Conservation (phyloP, 2,329 filamentous ascomycete species). For the Tolypocladium nubicola region DNA sequence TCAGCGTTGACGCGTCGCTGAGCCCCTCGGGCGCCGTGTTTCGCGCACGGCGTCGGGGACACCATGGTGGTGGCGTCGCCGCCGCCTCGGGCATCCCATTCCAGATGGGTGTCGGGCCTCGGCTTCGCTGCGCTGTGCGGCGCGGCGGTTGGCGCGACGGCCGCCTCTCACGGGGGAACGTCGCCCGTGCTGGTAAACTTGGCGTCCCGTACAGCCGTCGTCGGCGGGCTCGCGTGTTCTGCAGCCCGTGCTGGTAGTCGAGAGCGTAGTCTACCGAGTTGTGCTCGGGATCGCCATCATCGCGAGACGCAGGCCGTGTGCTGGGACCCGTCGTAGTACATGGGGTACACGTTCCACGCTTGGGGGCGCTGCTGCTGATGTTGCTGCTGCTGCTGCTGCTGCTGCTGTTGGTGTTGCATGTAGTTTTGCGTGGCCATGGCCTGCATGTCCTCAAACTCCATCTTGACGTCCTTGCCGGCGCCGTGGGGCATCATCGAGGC, state of each 20-base stretch:
- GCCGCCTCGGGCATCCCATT: neutral
- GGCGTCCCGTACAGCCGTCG: neutral
- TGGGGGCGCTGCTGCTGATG: conserved; percentile 15
- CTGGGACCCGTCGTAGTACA: conserved; percentile 16
- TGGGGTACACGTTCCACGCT: conserved; percentile 21
- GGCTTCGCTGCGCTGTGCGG: neutral
- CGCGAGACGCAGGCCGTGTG: conserved; percentile 6
- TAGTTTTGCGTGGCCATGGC: conserved; percentile 11
- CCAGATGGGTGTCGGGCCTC: neutral
- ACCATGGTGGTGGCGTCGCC: neutral
- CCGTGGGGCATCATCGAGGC: conserved; percentile 27
- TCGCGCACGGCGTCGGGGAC: neutral
- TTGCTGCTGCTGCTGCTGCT: conserved; percentile 10
- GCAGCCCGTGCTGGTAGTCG: neutral
- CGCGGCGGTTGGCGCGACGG: neutral
- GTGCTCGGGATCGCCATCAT: neutral
- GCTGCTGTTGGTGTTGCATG: conserved; percentile 16
- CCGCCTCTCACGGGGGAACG: neutral
- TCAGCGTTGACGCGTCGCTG: no score
- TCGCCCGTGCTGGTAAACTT: neutral
- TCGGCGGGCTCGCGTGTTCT: neutral
- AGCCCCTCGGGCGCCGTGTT: neutral
- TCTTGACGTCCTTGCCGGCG: conserved; percentile 25
- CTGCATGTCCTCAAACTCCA: conserved; percentile 28
- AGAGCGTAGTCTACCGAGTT: neutral